Evolutionary conservation across 257 asterid species (phyloP).

Genomic region (Nicotiana paniculata): DNA sequence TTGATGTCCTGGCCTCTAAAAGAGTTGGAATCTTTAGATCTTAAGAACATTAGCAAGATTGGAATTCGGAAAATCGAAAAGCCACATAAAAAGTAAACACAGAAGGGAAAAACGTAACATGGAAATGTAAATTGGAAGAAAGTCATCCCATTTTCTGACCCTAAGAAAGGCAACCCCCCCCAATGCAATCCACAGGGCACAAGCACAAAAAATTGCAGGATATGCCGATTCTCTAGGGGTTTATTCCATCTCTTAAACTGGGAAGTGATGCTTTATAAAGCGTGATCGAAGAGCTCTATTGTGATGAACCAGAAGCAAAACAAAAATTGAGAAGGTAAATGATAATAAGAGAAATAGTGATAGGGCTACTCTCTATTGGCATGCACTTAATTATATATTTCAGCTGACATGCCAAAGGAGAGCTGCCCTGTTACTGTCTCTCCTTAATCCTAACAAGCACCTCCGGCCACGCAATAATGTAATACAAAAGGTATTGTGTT

Average conservation of each 20-base stretch:
- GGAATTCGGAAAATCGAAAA: no score
- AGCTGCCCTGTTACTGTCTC: no score
- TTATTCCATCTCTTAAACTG: constrained; percentile 19
- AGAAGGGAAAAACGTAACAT: background rate
- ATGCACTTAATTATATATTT: constrained; percentile 9
- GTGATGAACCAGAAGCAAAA: background rate
- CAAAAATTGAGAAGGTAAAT: background rate
- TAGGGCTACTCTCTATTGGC: constrained; percentile 47
- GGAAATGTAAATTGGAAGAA: background rate
- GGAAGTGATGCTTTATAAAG: background rate
- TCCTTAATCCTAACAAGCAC: constrained; percentile 14
- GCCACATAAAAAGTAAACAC: no score
- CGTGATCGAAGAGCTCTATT: background rate
- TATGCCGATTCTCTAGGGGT: constrained; percentile 31
- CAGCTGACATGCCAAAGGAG: constrained; percentile 51
- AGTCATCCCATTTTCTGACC: constrained; percentile 4
- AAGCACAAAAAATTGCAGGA: constrained; percentile 18
- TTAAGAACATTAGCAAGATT: no score
- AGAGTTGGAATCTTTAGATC: background rate
- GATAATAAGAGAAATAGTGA: constrained; percentile 23
- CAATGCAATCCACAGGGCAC: background rate
- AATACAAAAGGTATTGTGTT: background rate
- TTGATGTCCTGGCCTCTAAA: background rate
- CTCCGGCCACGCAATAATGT: no score
- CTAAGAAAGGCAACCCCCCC: background rate